Conservation (phyloP, 2,329 filamentous ascomycete species). For the Monosporascus sp. region DNA sequence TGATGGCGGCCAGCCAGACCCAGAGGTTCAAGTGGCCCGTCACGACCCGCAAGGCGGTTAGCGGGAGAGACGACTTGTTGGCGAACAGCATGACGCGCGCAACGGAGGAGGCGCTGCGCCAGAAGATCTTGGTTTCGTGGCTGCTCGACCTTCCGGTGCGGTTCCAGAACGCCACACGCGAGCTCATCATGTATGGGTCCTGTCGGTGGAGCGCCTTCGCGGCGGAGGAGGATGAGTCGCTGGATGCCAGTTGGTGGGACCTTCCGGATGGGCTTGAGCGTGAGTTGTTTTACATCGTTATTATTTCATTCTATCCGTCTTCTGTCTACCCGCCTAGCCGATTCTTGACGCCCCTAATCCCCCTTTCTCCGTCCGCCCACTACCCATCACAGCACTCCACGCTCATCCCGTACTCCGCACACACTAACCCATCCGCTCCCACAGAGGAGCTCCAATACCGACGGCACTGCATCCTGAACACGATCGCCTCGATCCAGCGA, state of each 20-base stretch:
- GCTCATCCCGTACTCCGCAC: neutral
- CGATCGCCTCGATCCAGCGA: slow-evolving; percentile 61
- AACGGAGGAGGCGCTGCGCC: slow-evolving; percentile 61
- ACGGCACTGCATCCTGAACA: slow-evolving; percentile 61
- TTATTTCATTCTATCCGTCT: neutral
- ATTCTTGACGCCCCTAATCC: neutral
- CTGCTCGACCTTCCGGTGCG: slow-evolving; percentile 57
- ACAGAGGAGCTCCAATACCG: slow-evolving; percentile 61
- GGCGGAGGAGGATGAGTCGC: slow-evolving; percentile 19
- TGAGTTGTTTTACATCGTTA: slow-evolving; percentile 26
- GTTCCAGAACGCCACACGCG: slow-evolving; percentile 56
- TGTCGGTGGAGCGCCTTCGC: slow-evolving; percentile 45
- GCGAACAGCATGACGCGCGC: slow-evolving; percentile 31
- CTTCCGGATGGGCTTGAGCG: slow-evolving; percentile 63
- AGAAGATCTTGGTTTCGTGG: slow-evolving; percentile 63
- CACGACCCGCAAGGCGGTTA: slow-evolving; percentile 33
- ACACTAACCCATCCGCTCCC: neutral
- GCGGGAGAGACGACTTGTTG: slow-evolving; percentile 31
- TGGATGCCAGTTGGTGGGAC: slow-evolving; percentile 61
- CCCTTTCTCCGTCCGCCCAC: neutral
- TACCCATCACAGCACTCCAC: neutral
- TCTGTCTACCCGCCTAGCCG: slow-evolving; percentile 5
- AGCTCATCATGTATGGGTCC: slow-evolving; percentile 63
- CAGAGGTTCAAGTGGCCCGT: slow-evolving; percentile 51
- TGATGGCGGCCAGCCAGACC: slow-evolving; percentile 31